Base-by-base conservation (phyloP, 768 basidiomycete genomes). In the Mycena olivaceomarginata region DNA sequence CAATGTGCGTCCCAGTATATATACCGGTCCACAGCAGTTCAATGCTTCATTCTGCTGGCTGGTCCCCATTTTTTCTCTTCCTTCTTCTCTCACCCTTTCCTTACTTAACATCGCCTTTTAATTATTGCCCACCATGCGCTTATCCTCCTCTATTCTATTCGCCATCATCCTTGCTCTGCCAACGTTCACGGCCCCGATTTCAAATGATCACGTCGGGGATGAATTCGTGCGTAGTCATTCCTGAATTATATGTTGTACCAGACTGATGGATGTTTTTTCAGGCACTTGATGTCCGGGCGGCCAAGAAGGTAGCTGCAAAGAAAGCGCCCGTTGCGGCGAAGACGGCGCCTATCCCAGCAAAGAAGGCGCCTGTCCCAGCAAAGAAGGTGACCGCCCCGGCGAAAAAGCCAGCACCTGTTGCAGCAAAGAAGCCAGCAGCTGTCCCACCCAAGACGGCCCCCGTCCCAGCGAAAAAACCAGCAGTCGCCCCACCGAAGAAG, bases 31-130 rank as follows among this genome's bases (percentile, higher is more conserved):
- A 56, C 53, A 56, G 20, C 53, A 22, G n/a, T 56, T 56, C 53
- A 25, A 25, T 56, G 53, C 53, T 22, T 56, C 53, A 56, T 56
- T 56, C 53, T 56, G 4, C 53, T 56, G 53, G 53, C 53, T 56
- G 53, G 53, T 56, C 53, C 53, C 8, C 53, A 56, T 56, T 56
- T 22, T 22, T 56, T 56, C n/a, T 56, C 53, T 56, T 56, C 53
- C n/a, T 31, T 31, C 31, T 31, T 31, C 31, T 31, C 31, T 25
- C 53, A 56, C 53, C n/a, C n/a, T 22, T 56, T 12, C 22, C 9
- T 56, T 56, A 56, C 53, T 56, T 56, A 56, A n/a, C n/a, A 56
- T 56, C 53, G 31, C 53, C 53, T 56, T 56, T 56, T 56, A 56
- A 56, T 56, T 22, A 56, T 56, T 9, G 20, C n/a, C 53, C 53